A percentile compares a stretch with the other conserved stretches of the same genome.
Evolutionary conservation across 169 alveolate species (phyloP).

Genomic region (Fabrea salina): DNA sequence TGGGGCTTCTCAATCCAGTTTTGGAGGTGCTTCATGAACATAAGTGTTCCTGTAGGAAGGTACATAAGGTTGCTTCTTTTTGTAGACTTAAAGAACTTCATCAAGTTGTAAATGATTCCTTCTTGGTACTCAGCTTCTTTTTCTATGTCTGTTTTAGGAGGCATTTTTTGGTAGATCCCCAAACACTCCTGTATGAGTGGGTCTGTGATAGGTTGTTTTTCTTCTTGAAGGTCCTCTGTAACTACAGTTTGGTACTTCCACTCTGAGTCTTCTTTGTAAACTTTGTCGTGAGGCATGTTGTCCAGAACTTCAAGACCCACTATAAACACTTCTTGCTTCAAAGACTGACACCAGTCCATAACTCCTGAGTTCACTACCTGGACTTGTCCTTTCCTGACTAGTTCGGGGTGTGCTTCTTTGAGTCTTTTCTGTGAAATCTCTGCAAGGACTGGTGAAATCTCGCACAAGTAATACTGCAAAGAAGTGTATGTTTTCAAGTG

Average conservation of each 20-base stretch:
- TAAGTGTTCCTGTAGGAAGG: slow-evolving; percentile 61
- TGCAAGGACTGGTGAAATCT: slow-evolving; percentile 57
- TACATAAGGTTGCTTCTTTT: slow-evolving; percentile 47
- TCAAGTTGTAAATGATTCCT: slow-evolving; percentile 41
- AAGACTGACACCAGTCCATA: slow-evolving; percentile 31
- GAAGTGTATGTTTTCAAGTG: slow-evolving; percentile 37
- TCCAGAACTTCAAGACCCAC: slow-evolving; percentile 70
- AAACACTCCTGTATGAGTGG: slow-evolving; percentile 38
- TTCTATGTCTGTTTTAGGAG: slow-evolving; percentile 46
- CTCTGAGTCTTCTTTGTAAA: slow-evolving; percentile 33
- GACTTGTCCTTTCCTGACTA: slow-evolving; percentile 40
- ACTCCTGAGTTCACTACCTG: slow-evolving; percentile 47
- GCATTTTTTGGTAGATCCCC: slow-evolving; percentile 37
- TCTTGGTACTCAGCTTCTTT: slow-evolving; percentile 41
- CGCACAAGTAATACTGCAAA: slow-evolving; percentile 61
- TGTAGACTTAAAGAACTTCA: slow-evolving; percentile 7
- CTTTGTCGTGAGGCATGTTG: slow-evolving; percentile 79
- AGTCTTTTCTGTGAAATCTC: slow-evolving; percentile 40
- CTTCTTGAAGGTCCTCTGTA: slow-evolving; percentile 49
- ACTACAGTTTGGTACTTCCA: slow-evolving; percentile 3
- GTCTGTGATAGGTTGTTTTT: slow-evolving; percentile 46
- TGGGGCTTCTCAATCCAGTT: slow-evolving; percentile 48
- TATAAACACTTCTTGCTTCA: slow-evolving; percentile 34
- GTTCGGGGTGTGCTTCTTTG: slow-evolving; percentile 40
- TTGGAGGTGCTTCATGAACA: slow-evolving; percentile 46